Conservation (phyloP, 2,329 filamentous ascomycete species). For the Sclerotinia borealis region DNA sequence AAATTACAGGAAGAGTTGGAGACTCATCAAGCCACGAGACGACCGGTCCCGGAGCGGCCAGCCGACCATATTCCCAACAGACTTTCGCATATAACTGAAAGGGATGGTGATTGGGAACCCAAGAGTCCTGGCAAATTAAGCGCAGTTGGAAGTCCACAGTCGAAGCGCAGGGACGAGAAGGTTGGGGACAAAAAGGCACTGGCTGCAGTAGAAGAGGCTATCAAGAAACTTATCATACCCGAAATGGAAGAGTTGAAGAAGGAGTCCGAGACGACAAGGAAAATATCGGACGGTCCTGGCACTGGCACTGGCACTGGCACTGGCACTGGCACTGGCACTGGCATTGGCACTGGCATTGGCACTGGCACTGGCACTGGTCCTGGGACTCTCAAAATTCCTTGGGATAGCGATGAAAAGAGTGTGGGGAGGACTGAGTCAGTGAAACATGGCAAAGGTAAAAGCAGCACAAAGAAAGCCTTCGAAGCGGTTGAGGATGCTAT, state of each 20-base stretch:
- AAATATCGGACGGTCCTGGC: conserved; percentile 5
- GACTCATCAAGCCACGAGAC: conserved; percentile 3
- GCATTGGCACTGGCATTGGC: background rate
- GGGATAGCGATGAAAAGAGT: conserved; percentile 12
- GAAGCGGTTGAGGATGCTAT: conserved; percentile 13
- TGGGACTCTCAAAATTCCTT: background rate
- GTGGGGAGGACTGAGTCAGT: conserved; percentile 2
- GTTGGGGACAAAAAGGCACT: conserved; percentile 10
- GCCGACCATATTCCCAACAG: conserved; percentile 7
- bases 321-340: background rate
- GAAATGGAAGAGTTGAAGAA: conserved; percentile 13
- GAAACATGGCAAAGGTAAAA: conserved; percentile 10
- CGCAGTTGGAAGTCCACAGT: conserved; percentile 2
- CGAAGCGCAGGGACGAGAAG: conserved; percentile 7
- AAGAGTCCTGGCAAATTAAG: background rate
- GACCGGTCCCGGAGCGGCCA: background rate
- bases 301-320: background rate
- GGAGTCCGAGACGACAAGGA: conserved; percentile 5
- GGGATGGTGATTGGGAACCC: conserved; percentile 10
- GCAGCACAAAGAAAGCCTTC: conserved; percentile 11
- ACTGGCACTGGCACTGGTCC: background rate
- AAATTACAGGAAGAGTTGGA: conserved; percentile 4
- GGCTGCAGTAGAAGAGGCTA: conserved; percentile 10
- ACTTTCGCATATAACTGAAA: conserved; percentile 10
- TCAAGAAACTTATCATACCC: conserved; percentile 9